These are phyloP conservation scores for Cryphonectria nitschkei DNA, from an alignment of 2,329 filamentous ascomycete genomes.

Conservation along the genomic window DNA sequence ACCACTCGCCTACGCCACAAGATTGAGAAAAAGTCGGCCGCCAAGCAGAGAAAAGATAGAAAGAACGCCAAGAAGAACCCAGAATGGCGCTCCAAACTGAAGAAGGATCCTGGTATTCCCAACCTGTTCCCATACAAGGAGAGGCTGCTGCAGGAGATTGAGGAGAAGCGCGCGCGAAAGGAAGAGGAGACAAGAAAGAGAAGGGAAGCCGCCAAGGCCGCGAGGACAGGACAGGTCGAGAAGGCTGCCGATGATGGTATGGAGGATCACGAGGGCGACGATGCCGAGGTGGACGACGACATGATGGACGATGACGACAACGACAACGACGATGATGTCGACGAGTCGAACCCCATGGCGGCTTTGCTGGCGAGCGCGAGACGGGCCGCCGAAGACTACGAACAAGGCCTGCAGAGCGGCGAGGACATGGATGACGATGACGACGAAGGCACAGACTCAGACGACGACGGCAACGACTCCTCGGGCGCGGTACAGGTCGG, in stretches of 20 bases:
- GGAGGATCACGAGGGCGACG: conserved; percentile 49
- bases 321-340: conserved; percentile 63
- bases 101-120: conserved; percentile 97
- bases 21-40: conserved; percentile 88
- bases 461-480: conserved; percentile 56
- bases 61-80: conserved; percentile 96
- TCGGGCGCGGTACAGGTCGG: conserved; percentile 54
- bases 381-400: conserved; percentile 76
- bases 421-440: conserved; percentile 52
- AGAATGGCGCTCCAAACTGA: conserved; percentile 91
- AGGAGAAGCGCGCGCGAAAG: conserved; percentile 81
- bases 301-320: conserved; percentile 59
- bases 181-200: conserved; percentile 75
- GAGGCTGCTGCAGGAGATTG: conserved; percentile 90
- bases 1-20: conserved; percentile 90
- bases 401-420: conserved; percentile 64
- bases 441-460: conserved; percentile 36
- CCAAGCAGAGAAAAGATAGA: conserved; percentile 87
- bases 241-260: conserved; percentile 48
- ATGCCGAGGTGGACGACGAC: conserved; percentile 51
- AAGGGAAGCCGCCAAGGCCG: conserved; percentile 73
- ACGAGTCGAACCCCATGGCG: conserved; percentile 84
- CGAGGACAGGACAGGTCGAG: conserved; percentile 55
- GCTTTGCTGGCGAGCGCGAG: conserved; percentile 85
- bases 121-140: conserved; percentile 99